Evolutionary conservation across 176 grass and related monocot genomes (phyloP).

Genomic region (Thalia dealbata): DNA sequence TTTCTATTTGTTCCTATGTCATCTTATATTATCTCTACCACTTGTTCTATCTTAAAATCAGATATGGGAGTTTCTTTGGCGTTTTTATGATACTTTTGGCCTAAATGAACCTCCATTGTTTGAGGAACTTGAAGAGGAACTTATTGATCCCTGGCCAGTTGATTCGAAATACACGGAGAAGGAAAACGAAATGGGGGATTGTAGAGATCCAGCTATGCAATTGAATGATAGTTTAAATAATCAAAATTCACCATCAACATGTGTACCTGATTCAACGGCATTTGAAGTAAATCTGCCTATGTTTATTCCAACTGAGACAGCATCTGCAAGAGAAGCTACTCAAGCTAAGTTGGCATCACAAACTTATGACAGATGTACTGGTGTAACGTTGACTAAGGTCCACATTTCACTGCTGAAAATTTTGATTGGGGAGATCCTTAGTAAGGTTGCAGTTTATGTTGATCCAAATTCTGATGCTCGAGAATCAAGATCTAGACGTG

Average conservation of each 20-base stretch:
- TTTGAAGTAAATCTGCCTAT: constrained; percentile 36
- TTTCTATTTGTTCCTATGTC: constrained; percentile 22
- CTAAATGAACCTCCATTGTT: constrained; percentile 71
- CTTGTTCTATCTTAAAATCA: constrained; percentile 24
- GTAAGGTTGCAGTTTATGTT: constrained; percentile 62
- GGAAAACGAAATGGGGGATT: constrained; percentile 26
- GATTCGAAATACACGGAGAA: constrained; percentile 35
- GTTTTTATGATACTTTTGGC: constrained; percentile 68
- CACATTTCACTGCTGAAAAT: constrained; percentile 75
- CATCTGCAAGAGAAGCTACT: constrained; percentile 43
- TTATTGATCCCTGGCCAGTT: constrained; percentile 84
- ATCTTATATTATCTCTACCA: constrained; percentile 24
- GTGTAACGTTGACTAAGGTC: constrained; percentile 50
- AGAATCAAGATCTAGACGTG: constrained; percentile 84
- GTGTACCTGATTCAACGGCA: constrained; percentile 37
- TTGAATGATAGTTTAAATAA: constrained; percentile 38
- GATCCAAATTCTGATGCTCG: constrained; percentile 72
- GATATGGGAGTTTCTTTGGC: constrained; percentile 76
- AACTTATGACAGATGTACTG: constrained; percentile 70
- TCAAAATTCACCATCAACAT: constrained; percentile 40
- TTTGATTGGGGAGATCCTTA: constrained; percentile 65
- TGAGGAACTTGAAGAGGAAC: constrained; percentile 91
- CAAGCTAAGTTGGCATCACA: constrained; percentile 52
- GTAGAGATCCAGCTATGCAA: constrained; percentile 32
- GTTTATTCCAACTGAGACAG: constrained; percentile 72